Base-by-base conservation (phyloP, 768 basidiomycete species). In the Lentinula lateritia region DNA sequence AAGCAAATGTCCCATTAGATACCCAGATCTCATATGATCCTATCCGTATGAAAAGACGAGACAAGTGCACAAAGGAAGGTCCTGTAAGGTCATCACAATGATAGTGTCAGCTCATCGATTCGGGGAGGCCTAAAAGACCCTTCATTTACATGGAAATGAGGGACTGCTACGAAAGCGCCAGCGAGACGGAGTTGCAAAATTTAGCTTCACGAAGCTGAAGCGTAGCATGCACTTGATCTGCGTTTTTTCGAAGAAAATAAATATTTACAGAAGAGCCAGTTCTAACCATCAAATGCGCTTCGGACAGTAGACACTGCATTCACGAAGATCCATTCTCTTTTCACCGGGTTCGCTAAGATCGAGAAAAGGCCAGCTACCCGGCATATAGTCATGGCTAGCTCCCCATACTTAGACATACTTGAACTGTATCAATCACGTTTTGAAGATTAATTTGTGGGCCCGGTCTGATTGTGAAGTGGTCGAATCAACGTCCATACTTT, bases 21-120 rank as follows among this genome's bases (percentile, higher is more conserved):
- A 80, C 85, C 90, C 90, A 92, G 18, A 92, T 85, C 66, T 92
- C 90, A 66, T 90, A 92, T 0, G 89, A 91, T 3, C 90, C 90
- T 90, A 16, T 46, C 45, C 10, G 45, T 3, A 46, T 7, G 28
- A n/a, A 32, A 50, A 13, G 28, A 6, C 50, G 6, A 60, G 32
- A 36, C n/a, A 52, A 28, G 50, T 48, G 7, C 15, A 28, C 52
- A 9, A 8, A 41, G 28, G 8, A 8, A 10, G n/a, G 23, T 32
- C 28, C 20, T 32, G 28, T 3, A 9, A 10, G n/a, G 23, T 32
- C 28, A 34, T 32, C 23, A 9, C 28, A 39, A 15, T 35, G 20
- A 15, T 70, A 85, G 66, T 63, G 86, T 89, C 89, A 54, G 85
- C 82, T 28, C n/a, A n/a, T n/a, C 28, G 28, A 28, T 28, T 3